Base-by-base conservation (phyloP, 2,329 filamentous ascomycete genomes). In the Clarireedia paspali region DNA sequence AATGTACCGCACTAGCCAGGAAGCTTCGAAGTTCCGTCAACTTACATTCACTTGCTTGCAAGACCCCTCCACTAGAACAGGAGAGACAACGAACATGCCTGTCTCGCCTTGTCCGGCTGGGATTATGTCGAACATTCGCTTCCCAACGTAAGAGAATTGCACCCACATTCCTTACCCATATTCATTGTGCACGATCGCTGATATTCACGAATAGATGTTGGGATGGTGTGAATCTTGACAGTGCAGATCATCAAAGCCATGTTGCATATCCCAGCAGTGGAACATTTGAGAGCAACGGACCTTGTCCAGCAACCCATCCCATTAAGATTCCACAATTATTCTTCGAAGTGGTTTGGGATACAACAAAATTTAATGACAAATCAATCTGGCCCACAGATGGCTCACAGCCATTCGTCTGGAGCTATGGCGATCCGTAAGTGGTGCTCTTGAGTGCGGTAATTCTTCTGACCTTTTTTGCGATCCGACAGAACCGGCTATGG, bases 261-360 rank as follows among this genome's bases (percentile, higher is more conserved):
- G 59, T 64, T 36, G 50, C 59, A 14, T 64, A 64, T 66, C 68
- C 70, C 44, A 40, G 39, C 4, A 60, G 50, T 10, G 59, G 59
- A 17, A 57, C 58, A 6, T 60, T 60, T n/a, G 56, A 58, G 39
- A 56, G 48, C 24, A 40, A 45, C 17, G 58, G 58, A 20, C 56
- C 58, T 10, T 60, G 58, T 20, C 58, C 58, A 23, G 24, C 48
- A n/a, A 68, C 65, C 5, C 72, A 74, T 63, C 73, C 73, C 50
- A 71, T 75, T 62, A 74, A 75, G 68, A 67, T 75, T 20, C 73
- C 74, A 20, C 73, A 75, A 68, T 66, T 75, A 68, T 74, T 75
- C 71, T 75, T 74, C 67, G 74, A 76, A 68, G 63, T 75, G 45
- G 73, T 75, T 71, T 76, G 74, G 74, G 71, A 75, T 65, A 68